Evolutionary conservation across 257 asterid species (phyloP).

Genomic region (Scutellaria minor): DNA sequence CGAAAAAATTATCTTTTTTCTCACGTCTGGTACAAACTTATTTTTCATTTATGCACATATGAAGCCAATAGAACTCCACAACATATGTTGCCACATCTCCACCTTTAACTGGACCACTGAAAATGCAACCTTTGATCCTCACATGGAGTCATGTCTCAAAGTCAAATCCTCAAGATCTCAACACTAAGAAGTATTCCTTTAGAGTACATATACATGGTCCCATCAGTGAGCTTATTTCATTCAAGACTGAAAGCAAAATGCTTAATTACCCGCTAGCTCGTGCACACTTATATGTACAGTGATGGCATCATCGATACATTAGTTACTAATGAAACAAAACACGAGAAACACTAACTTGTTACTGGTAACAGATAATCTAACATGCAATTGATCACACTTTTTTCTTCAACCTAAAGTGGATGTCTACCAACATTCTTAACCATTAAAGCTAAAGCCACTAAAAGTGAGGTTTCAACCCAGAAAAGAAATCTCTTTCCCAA

Average conservation of each 20-base stretch:
- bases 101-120: neutral
- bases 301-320: neutral
- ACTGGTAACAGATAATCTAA: neutral
- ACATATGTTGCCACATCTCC: neutral
- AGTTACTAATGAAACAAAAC: neutral
- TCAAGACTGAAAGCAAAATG: slow-evolving; percentile 26
- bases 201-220: too few species aligned
- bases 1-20: neutral
- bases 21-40: too few species aligned
- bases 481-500: slow-evolving; percentile 29
- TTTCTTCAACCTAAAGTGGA: slow-evolving; percentile 33
- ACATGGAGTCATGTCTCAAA: too few species aligned
- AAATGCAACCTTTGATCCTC: slow-evolving; percentile 23
- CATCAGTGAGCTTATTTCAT: neutral
- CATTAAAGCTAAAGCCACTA: slow-evolving; percentile 32
- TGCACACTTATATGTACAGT: too few species aligned
- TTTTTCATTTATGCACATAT: neutral
- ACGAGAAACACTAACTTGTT: neutral
- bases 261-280: neutral
- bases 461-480: slow-evolving; percentile 33
- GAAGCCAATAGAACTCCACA: too few species aligned
- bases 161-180: too few species aligned
- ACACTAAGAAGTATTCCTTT: too few species aligned
- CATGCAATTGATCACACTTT: slow-evolving; percentile 28
- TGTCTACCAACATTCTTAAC: slow-evolving; percentile 16